phyloP scores from a whole-genome alignment of 1,139 yeast genomes.

The Geotrichum citri-aurantii region DNA sequence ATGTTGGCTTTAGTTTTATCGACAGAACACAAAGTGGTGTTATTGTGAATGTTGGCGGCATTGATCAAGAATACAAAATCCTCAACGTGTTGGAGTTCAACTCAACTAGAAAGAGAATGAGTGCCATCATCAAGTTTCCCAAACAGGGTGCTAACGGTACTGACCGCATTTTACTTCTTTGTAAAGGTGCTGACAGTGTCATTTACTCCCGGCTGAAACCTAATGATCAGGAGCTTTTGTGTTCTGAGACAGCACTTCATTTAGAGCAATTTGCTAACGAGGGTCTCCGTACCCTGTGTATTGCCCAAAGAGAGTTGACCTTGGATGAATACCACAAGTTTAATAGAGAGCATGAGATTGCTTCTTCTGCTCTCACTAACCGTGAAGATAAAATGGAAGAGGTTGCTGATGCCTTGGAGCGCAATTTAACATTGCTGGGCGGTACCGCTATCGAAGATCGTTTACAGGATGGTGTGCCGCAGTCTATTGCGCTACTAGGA shows the following conservation, averaged over 20 bases:
- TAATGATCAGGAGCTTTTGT: constrained; percentile 11
- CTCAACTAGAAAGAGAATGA: constrained; percentile 96
- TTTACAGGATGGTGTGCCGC: constrained; percentile 91
- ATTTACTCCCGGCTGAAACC: constrained; percentile 66
- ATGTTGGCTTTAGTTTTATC: constrained; percentile 76
- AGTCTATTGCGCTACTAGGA: constrained; percentile 71
- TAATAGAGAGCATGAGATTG: constrained; percentile 63
- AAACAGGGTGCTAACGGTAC: constrained; percentile 38
- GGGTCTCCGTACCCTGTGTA: constrained; percentile 89
- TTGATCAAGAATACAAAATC: constrained; percentile 58
- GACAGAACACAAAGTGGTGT: constrained; percentile 70
- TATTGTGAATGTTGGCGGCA: constrained; percentile 68
- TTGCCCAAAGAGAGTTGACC: constrained; percentile 72
- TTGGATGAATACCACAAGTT: constrained; percentile 58
- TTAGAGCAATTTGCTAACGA: constrained; percentile 88
- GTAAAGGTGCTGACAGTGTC: constrained; percentile 98
- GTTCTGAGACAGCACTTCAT: constrained; percentile 57
- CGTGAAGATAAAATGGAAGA: constrained; percentile 72
- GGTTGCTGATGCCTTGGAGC: constrained; percentile 74
- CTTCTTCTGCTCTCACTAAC: constrained; percentile 62
- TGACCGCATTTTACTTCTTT: constrained; percentile 79
- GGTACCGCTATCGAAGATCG: constrained; percentile 97
- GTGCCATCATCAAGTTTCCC: constrained; percentile 88
- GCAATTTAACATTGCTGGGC: constrained; percentile 64
- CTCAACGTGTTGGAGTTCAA: constrained; percentile 93